phyloP scores from a whole-genome alignment of 1,139 yeast genomes.

The Candida mesenterica region DNA sequence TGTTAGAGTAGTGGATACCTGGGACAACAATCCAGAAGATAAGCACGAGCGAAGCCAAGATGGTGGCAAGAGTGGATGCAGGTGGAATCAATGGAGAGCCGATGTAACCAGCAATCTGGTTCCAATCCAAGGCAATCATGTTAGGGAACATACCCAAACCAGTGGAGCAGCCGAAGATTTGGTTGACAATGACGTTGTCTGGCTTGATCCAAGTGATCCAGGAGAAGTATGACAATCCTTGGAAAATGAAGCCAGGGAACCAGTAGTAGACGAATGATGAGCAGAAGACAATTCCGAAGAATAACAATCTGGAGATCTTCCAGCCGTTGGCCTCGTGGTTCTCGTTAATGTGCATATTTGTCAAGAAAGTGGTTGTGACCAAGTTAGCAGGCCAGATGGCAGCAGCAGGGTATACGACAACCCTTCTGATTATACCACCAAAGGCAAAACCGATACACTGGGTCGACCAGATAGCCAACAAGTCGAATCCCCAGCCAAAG shows the following conservation, averaged over 20 bases:
- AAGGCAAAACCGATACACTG: conserved; percentile 65
- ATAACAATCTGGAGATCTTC: conserved; percentile 37
- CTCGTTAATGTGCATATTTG: conserved; percentile 60
- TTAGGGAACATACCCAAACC: conserved; percentile 66
- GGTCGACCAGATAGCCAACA: conserved; percentile 52
- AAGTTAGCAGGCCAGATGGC: conserved; percentile 68
- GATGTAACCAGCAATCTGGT: conserved; percentile 51
- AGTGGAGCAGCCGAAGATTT: conserved; percentile 56
- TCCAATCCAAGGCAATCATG: conserved; percentile 40
- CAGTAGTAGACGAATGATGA: conserved; percentile 38
- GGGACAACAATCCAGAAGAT: conserved; percentile 45
- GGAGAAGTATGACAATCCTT: conserved; percentile 23
- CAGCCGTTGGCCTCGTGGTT: conserved; percentile 52
- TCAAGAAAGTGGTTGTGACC: conserved; percentile 47
- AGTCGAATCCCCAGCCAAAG: conserved; percentile 50
- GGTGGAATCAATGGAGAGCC: conserved; percentile 73
- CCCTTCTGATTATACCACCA: conserved; percentile 58
- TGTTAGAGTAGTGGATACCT: conserved; percentile 41
- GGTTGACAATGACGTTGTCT: conserved; percentile 51
- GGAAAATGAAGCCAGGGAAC: conserved; percentile 40
- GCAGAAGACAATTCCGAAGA: conserved; percentile 29
- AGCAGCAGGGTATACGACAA: conserved; percentile 59
- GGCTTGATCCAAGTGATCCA: conserved; percentile 34
- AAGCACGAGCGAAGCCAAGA: conserved; percentile 29
- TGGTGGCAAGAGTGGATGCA: conserved; percentile 53